phyloP scores from a whole-genome alignment of 1,139 yeast species.

The Pichia sp. region DNA sequence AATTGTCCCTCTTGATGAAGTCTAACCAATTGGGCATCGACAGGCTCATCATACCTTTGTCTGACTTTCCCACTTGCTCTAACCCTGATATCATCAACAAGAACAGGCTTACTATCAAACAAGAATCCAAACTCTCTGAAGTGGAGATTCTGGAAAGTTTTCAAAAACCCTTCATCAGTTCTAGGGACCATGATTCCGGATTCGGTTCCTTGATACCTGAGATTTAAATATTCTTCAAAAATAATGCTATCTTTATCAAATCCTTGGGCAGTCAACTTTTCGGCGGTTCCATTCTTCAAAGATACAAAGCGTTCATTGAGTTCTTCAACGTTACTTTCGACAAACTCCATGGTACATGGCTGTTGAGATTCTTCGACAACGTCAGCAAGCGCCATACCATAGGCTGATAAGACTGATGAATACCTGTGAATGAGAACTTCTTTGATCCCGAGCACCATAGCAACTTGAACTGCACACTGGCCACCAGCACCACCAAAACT shows the following conservation, averaged over 20 bases:
- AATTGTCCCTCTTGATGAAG: conserved; percentile 12
- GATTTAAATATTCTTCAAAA: conserved; percentile 61
- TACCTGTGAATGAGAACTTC: conserved; percentile 44
- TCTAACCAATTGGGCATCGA: conserved; percentile 23
- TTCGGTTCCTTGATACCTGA: conserved; percentile 85
- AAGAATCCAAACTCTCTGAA: conserved; percentile 65
- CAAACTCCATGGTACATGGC: conserved; percentile 39
- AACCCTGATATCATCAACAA: conserved; percentile 80
- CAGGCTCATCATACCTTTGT: conserved; percentile 14
- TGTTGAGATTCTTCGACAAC: conserved; percentile 61
- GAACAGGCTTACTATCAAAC: conserved; percentile 46
- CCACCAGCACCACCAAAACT: conserved; percentile 57
- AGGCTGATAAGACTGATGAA: conserved; percentile 49
- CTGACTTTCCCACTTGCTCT: conserved; percentile 51
- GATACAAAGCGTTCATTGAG: conserved; percentile 31
- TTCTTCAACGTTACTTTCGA: conserved; percentile 25
- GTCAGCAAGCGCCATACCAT: conserved; percentile 50
- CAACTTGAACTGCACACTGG: conserved; percentile 49
- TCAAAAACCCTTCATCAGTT: conserved; percentile 18
- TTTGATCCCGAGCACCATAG: conserved; percentile 39
- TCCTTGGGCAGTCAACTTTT: conserved; percentile 40
- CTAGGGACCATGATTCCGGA: conserved; percentile 65
- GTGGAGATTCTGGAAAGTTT: conserved; percentile 34
- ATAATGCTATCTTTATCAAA: conserved; percentile 27
- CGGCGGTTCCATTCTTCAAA: conserved; percentile 29